Evolutionary conservation across 306 rosid genomes (phyloP), one percentile per base, ranked within the genome.

Genomic region (Pterocarpus macrocarpus): DNA sequence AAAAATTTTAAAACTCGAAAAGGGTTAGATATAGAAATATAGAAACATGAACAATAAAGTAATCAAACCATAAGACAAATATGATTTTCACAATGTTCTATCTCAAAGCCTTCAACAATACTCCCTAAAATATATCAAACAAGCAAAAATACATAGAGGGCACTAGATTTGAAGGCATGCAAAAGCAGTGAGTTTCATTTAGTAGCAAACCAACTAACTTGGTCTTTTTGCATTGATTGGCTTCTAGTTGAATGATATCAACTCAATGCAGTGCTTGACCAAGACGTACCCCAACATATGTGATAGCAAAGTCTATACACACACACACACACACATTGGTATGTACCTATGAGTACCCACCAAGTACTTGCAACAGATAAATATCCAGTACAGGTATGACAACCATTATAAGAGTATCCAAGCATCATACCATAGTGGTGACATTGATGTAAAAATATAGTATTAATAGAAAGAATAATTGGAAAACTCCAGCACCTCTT

Each of bases 401-500:
- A 77, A 55, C 75, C 57, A 62, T 50, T 75, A 16, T 22, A 50
- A 61, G 73, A 63, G 47, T 33, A 70, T 16, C 62, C 41, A 50
- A 44, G 78, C 73, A 61, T 49, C 82, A 34, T 55, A 72, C 64
- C 30, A 66, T 50, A 33, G 49, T 50, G 69, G 63, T 14, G 69
- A 39, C 22, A 64, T 57, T 64, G 58, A 61, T 57, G 65, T 22
- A 71, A 66, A 17, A 76, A 72, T 41, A 77, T 9, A 68, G 30
- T 32, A 76, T 58, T 15, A 59, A 69, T 66, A 83, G 13, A 71
- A 72, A 65, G 55, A 80, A 76, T 32, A 61, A 87, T 6, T n/a
- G 69, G 73, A 82, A 55, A 65, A 80, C 70, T 59, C 65, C 65
- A 72, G 72, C 80, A 95, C 99, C 97, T 95, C 86, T 56, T 91